A percentile compares a stretch with the other conserved stretches of the same genome.
These are phyloP conservation scores for Primulina tabacum DNA, from an alignment of 257 asterid genomes.

Conservation along the genomic window DNA sequence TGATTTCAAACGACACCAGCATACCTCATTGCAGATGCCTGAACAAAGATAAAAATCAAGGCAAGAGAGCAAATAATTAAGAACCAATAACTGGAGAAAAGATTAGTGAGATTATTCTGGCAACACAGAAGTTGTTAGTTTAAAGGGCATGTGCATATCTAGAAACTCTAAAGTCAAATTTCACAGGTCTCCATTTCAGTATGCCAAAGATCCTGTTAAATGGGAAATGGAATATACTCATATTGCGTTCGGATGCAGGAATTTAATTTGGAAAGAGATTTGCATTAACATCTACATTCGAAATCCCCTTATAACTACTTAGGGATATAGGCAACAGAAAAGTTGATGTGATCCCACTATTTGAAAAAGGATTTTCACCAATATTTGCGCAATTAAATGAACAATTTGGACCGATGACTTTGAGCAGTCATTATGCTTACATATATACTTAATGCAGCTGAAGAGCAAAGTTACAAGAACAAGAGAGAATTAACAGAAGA, in stretches of 20 bases:
- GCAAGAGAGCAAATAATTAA: conserved; percentile 13
- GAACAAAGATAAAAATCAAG: not conserved
- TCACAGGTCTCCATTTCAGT: not conserved
- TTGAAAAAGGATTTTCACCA: too few relatives aligned
- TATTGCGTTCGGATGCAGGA: too few relatives aligned
- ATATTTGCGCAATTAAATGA: not conserved
- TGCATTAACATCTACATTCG: not conserved
- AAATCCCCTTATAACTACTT: not conserved
- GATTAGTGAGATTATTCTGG: not conserved
- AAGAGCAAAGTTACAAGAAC: not conserved
- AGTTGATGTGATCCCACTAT: not conserved
- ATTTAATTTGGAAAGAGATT: not conserved
- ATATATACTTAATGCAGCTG: not conserved
- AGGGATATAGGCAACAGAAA: not conserved
- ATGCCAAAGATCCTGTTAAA: too few relatives aligned
- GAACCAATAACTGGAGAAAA: conserved; percentile 3
- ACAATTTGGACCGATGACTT: not conserved
- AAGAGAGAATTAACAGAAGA: not conserved
- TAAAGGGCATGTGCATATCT: not conserved
- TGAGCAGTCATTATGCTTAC: not conserved
- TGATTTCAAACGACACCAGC: not conserved
- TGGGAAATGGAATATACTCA: too few relatives aligned
- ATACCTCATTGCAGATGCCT: conserved; percentile 28
- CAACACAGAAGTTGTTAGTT: not conserved
- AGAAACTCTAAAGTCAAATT: not conserved